Percentiles rank a stretch among this genome's conserved stretches.
These are phyloP conservation scores for Xylariaceae sp. DNA, from an alignment of 2,329 filamentous ascomycete genomes.

Conservation along the genomic window DNA sequence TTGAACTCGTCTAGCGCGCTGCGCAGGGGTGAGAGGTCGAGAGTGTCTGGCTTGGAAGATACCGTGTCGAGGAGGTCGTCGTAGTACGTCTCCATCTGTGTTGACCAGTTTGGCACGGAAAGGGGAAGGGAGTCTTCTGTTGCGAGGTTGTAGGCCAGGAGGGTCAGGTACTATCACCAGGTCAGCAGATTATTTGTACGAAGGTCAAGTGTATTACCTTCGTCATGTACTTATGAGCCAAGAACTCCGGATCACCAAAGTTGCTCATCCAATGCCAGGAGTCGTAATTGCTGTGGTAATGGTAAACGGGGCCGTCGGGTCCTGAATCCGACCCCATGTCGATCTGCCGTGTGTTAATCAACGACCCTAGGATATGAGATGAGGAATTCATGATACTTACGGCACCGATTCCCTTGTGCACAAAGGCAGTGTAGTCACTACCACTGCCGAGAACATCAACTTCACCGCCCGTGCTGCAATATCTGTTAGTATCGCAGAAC, in stretches of 20 bases:
- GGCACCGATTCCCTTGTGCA: slow-evolving; percentile 46
- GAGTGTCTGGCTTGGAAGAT: slow-evolving; percentile 29
- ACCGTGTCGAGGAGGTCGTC: slow-evolving; percentile 34
- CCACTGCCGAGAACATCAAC: slow-evolving; percentile 59
- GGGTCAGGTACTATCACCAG: slow-evolving; percentile 37
- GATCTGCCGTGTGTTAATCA: slow-evolving; percentile 37
- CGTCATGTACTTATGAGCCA: slow-evolving; percentile 55
- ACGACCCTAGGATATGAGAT: too few relatives aligned
- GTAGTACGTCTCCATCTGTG: slow-evolving; percentile 37
- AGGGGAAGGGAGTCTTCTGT: slow-evolving; percentile 37
- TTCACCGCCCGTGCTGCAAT: slow-evolving; percentile 36
- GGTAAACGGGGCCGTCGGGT: slow-evolving; percentile 53
- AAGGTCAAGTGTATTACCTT: slow-evolving; percentile 44
- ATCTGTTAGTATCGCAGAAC: background rate
- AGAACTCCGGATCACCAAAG: slow-evolving; percentile 62
- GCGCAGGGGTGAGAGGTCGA: slow-evolving; percentile 37
- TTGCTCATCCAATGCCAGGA: slow-evolving; percentile 78
- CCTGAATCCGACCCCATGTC: slow-evolving; percentile 50
- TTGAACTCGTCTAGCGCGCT: slow-evolving; percentile 37
- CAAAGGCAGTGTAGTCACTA: slow-evolving; percentile 63
- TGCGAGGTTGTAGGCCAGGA: slow-evolving; percentile 38
- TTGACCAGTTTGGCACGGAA: slow-evolving; percentile 38
- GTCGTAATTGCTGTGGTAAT: slow-evolving; percentile 81
- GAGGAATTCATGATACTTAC: slow-evolving; percentile 30
- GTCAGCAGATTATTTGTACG: too few relatives aligned